Base-by-base conservation (phyloP, 768 basidiomycete genomes). In the Hygrocybe coccinea region DNA sequence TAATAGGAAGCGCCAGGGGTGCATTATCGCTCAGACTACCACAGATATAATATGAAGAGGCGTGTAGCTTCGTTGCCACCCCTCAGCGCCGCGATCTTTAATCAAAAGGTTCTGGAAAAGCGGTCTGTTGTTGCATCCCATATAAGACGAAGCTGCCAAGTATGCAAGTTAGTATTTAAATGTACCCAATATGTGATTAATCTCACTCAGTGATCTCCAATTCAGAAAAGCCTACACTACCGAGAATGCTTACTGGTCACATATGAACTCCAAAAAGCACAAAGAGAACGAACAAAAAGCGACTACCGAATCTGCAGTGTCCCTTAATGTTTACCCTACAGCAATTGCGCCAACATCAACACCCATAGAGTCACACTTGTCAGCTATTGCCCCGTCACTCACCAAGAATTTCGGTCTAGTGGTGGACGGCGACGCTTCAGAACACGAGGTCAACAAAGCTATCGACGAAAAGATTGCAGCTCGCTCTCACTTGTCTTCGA, bases 11-110 rank as follows among this genome's bases (percentile, higher is more conserved):
- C 24, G 62, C 12, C 62, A 91, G 89, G 95, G 56, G 72, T 75
- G 0, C 97, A 99, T 68, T 97, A 95, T 70, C 83, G 85, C 59
- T 91, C 91, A 22, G 97, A 99, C 71, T 89, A 90, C 69, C 97
- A 99, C 74, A 79, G 94, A 52, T 99, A 99, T 74, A 99, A 99
- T 67, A 92, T 97, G 85, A 95, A 95, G 77, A 88, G 95, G 60
- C 85, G 93, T 25, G 89, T 98, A 15, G 95, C 95, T 2, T 83
- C 81, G 5, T 79, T 99, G 1, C 88, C 91, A 8, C 94, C 95
- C 2, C 84, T 99, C 64, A 85, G 83, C 56, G 81, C 79, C 0
- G 71, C 78, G 6, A 62, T 86, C 1, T 99, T 97, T 74, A 87
- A 94, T 62, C 82, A 91, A 64, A 98, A 97, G 65, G 87, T 97